Percentiles rank a stretch among this genome's conserved stretches.
Conservation (phyloP, 805 yeast species). For the Nakazawaea ernobii region DNA sequence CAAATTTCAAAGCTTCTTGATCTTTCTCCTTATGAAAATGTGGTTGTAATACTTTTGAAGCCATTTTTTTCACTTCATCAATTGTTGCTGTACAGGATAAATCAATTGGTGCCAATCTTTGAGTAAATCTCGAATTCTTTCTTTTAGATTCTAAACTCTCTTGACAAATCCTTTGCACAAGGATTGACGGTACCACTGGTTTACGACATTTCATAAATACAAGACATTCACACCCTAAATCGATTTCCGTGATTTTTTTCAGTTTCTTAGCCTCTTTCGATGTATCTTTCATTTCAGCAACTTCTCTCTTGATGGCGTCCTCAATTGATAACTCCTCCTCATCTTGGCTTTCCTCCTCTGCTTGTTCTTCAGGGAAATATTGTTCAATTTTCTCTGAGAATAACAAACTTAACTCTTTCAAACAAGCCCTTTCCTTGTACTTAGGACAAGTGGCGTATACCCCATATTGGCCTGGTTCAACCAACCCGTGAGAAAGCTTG, state of each 20-base stretch:
- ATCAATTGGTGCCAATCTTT: constrained; percentile 76
- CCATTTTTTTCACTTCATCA: constrained; percentile 59
- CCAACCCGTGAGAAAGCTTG: constrained; percentile 39
- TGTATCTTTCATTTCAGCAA: constrained; percentile 50
- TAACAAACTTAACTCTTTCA: constrained; percentile 61
- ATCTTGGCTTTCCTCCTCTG: constrained; percentile 23
- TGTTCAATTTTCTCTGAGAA: constrained; percentile 50
- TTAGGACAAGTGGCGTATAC: constrained; percentile 86
- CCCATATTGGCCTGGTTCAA: constrained; percentile 86
- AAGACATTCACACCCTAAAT: constrained; percentile 74
- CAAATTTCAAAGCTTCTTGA: constrained; percentile 50
- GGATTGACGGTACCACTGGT: constrained; percentile 73
- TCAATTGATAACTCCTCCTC: constrained; percentile 57
- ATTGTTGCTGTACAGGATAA: constrained; percentile 66
- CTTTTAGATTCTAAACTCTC: constrained; percentile 45
- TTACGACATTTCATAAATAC: constrained; percentile 74
- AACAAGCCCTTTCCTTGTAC: constrained; percentile 70
- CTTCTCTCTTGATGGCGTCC: constrained; percentile 66
- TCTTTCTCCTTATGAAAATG: constrained; percentile 51
- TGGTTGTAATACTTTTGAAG: constrained; percentile 54
- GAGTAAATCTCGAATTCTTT: constrained; percentile 68
- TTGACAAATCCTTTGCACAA: constrained; percentile 60
- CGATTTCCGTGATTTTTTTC: constrained; percentile 52
- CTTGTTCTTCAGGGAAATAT: constrained; percentile 33
- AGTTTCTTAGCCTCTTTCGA: constrained; percentile 31